Evolutionary conservation across 345 rosid species (phyloP), one percentile per base, ranked within the genome.

Genomic region (Psidium friedrichsthalianum): DNA sequence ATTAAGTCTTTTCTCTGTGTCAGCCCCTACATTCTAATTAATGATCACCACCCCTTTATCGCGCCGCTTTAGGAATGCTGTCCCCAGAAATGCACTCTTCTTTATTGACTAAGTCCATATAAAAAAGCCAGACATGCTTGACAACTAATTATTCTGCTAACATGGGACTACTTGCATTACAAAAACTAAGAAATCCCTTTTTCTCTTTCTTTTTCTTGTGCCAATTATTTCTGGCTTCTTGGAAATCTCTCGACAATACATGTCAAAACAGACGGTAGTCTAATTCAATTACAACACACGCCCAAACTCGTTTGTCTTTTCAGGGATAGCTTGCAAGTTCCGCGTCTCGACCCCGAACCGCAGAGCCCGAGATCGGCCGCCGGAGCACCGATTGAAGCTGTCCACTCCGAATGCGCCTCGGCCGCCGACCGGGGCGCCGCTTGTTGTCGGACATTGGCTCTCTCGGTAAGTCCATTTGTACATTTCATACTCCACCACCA

Each of bases 241-340:
- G 78, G 78, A 32, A 32, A 7, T 32, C 78, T 8, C 78, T 5
- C 32, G 0, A 44, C 9, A 69, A 8, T 69, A 47, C 25, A 36
- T 36, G 22, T 69, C 1, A 69, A 69, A 36, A 69, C 78, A 55
- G 82, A 84, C 25, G 74, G 49, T 86, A 27, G 40, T 61, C 51
- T 56, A 29, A 59, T 58, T 14, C 42, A 24, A 21, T 42, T 24
- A 27, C 22, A 15, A 42, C 29, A 24, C 76, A 51, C 44, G 4
- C 13, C 74, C 29, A 24, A 59, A 61, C 24, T 6, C 4, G 5
- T 0, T 32, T 25, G 74, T 24, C 49, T 6, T 84, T 10, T 54
- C 91, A 95, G 99, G 64, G 98, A 93, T 52, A 90, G 94, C 88
- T 82, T 92, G 90, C 92, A 88, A 88, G 88, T 87, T 83, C 88